Base-by-base conservation (phyloP, 805 yeast genomes). In the Naumovozyma dairenensis region DNA sequence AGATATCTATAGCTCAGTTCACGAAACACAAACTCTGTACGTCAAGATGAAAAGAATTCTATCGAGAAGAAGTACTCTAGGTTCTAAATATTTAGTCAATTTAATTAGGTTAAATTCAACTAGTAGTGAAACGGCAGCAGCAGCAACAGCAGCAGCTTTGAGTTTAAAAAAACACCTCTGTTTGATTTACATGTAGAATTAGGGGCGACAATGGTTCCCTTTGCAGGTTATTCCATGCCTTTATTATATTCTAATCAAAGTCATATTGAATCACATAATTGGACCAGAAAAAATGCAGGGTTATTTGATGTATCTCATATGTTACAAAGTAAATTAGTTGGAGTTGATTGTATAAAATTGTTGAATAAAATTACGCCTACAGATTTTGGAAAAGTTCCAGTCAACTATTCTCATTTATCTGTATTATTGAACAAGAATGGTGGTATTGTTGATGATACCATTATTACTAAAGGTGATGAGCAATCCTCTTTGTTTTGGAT, bases 171-270 rank as follows among this genome's bases (percentile, higher is more conserved):
- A 45, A 92, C 97, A 1, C 93, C 97, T 4, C 66, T 92, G 26
- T 75, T 80, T 55, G 85, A 80, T 37, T 67, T 85, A 16, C 96
- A 92, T 55, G 65, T 79, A 22, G 71, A 72, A 36, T 65, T 75
- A 29, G 89, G 86, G 5, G 98, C 86, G 10, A 86, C 82, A 36
- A 79, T 92, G 79, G 97, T 87, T 4, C 93, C 93, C 29, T 92
- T 83, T 60, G 97, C 97, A 13, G 96, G 96, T n/a, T 92, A 73
- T 51, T 73, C 79, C 30, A 89, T 92, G 96, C 98, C 98, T 2
- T 86, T 92, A 7, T 60, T 85, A 20, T 92, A 87, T 65, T 70
- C 74, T 43, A 77, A 69, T n/a, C 94, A 83, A 60, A 61, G 83
- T 2, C 97, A 89, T 57, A 76, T 85, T 26, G 94, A 86, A 40